A percentile compares a stretch with the other conserved stretches of the same genome.
Evolutionary conservation across 805 yeast species (phyloP).

Genomic region (Myxozyma melibiosi): DNA sequence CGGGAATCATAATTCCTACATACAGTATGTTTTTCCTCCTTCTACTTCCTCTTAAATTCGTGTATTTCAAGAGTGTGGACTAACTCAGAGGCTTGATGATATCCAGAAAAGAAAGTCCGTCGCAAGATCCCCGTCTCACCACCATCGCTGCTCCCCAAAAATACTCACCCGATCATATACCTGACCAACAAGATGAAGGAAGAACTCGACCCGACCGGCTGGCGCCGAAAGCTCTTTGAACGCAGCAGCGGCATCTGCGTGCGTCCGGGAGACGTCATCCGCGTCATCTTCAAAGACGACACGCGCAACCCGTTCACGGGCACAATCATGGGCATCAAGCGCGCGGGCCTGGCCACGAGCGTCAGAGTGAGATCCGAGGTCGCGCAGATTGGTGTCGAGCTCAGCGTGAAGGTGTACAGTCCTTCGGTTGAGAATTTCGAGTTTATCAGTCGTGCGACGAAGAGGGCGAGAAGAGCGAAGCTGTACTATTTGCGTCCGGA

Average conservation of each 20-base stretch:
- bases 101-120: constrained; percentile 10
- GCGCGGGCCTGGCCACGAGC: constrained; percentile 71
- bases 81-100: not conserved
- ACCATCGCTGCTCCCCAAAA: constrained; percentile 32
- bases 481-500: constrained; percentile 77
- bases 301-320: constrained; percentile 62
- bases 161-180: constrained; percentile 41
- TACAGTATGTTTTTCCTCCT: constrained; percentile 2
- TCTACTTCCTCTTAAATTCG: not conserved
- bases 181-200: constrained; percentile 50
- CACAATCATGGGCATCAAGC: constrained; percentile 72
- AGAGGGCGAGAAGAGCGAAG: constrained; percentile 77
- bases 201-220: constrained; percentile 68
- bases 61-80: not conserved
- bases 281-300: constrained; percentile 61
- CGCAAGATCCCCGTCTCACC: constrained; percentile 11
- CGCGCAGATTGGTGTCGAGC: constrained; percentile 81
- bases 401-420: constrained; percentile 75
- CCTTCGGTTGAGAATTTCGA: constrained; percentile 80
- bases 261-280: constrained; percentile 79
- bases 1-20: constrained; percentile 17
- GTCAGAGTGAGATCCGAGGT: constrained; percentile 81
- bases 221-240: constrained; percentile 60
- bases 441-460: constrained; percentile 68
- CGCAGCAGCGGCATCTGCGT: constrained; percentile 53